phyloP scores from a whole-genome alignment of 805 yeast species.

The Tetrapisispora arboricola region DNA sequence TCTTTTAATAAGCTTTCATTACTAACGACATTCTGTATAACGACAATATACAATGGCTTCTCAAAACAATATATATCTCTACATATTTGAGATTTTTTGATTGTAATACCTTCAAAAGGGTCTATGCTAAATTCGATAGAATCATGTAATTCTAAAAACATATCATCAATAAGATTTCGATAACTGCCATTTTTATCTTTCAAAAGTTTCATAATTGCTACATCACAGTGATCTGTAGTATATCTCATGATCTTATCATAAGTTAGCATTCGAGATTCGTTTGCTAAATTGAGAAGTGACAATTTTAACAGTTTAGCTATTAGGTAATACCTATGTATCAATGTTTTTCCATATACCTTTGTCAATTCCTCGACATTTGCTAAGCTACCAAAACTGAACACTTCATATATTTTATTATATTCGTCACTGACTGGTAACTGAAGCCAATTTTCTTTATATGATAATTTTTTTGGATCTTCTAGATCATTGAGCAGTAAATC shows the following conservation, averaged over 20 bases:
- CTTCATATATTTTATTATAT: constrained; percentile 13
- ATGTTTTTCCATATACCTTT: not conserved
- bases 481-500: not conserved
- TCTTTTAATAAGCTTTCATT: constrained; percentile 5
- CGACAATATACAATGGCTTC: constrained; percentile 5
- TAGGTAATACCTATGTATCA: constrained; percentile 5
- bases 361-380: constrained; percentile 7
- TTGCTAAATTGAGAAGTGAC: constrained; percentile 17
- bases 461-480: constrained; percentile 15
- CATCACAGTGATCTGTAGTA: not conserved
- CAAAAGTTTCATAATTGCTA: not conserved
- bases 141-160: constrained; percentile 14
- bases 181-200: constrained; percentile 1
- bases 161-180: constrained; percentile 13
- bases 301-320: constrained; percentile 16
- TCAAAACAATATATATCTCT: constrained; percentile 23
- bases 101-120: constrained; percentile 10
- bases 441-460: constrained; percentile 23
- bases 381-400: constrained; percentile 23
- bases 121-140: constrained; percentile 16
- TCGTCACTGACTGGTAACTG: not conserved
- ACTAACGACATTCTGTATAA: not conserved
- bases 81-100: constrained; percentile 12
- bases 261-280: constrained; percentile 8
- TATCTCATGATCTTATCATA: constrained; percentile 5